A percentile compares a stretch with the other conserved stretches of the same genome.
phyloP scores from a whole-genome alignment of 2,329 filamentous ascomycete genomes.

The Emericellopsis cladophorae region DNA sequence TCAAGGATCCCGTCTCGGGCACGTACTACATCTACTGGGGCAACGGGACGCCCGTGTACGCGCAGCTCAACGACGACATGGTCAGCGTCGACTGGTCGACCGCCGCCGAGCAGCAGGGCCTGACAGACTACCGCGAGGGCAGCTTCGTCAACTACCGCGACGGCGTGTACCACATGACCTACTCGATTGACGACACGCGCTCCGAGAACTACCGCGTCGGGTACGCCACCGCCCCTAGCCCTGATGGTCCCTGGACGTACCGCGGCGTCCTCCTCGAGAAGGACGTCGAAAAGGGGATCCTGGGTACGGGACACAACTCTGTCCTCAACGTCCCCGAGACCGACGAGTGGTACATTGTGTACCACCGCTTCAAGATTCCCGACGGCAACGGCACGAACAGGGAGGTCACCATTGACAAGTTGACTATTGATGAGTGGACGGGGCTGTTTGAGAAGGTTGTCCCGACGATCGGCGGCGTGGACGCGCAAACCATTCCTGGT shows the following conservation, averaged over 20 bases:
- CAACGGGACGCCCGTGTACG: conserved; percentile 26
- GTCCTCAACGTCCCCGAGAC: conserved; percentile 31
- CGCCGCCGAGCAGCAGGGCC: conserved; percentile 16
- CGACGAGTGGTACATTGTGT: conserved; percentile 36
- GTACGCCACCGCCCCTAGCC: conserved; percentile 25
- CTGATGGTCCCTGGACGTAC: conserved; percentile 29
- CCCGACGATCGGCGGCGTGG: conserved; percentile 20
- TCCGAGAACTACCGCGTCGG: conserved; percentile 32
- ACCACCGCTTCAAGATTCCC: conserved; percentile 33
- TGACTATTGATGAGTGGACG: conserved; percentile 21
- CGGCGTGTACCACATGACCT: conserved; percentile 32
- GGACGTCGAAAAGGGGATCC: conserved; percentile 24
- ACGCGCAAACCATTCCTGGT: background rate
- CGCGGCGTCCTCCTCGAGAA: conserved; percentile 29
- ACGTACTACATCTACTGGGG: conserved; percentile 53
- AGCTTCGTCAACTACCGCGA: conserved; percentile 29
- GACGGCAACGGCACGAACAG: conserved; percentile 27
- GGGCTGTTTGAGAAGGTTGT: conserved; percentile 23
- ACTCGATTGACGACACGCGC: conserved; percentile 32
- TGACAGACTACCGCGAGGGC: conserved; percentile 26
- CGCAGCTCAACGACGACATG: conserved; percentile 32
- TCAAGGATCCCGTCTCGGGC: conserved; percentile 44
- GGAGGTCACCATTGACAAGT: conserved; percentile 26
- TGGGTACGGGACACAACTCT: conserved; percentile 31
- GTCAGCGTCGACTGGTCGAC: conserved; percentile 25